Evolutionary conservation across 306 rosid genomes (phyloP).

Genomic region (Hippophae rhamnoides): DNA sequence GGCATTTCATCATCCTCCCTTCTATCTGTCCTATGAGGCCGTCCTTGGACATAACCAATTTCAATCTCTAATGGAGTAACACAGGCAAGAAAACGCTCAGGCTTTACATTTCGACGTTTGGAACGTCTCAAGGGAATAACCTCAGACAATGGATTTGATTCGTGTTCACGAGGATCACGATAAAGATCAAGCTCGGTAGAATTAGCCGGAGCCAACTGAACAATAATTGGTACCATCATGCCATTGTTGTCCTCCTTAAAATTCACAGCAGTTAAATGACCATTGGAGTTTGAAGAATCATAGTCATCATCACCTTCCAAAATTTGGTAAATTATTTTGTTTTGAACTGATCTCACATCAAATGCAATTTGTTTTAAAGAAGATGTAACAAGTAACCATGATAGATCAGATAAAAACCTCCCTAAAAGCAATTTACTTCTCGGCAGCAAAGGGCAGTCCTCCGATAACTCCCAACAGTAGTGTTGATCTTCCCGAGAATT

Average conservation of each 20-base stretch:
- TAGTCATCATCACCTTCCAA: slow-evolving; percentile 22
- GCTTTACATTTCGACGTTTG: slow-evolving; percentile 70
- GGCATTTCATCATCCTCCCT: slow-evolving; percentile 48
- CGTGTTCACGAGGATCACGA: slow-evolving; percentile 20
- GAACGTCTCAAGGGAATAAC: slow-evolving; percentile 62
- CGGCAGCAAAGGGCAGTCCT: slow-evolving; percentile 43
- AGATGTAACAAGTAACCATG: slow-evolving; percentile 77
- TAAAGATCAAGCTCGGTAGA: slow-evolving; percentile 14
- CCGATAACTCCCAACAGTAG: slow-evolving; percentile 65
- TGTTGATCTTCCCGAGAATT: slow-evolving; percentile 36
- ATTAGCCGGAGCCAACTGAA: slow-evolving; percentile 30
- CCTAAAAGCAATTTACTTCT: slow-evolving; percentile 62
- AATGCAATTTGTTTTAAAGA: slow-evolving; percentile 46
- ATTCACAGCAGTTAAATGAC: slow-evolving; percentile 35
- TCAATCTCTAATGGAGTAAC: slow-evolving; percentile 36
- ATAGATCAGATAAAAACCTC: slow-evolving; percentile 51
- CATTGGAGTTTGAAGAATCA: slow-evolving; percentile 21
- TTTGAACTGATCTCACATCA: slow-evolving; percentile 54
- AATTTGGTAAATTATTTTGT: slow-evolving; percentile 64
- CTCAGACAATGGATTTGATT: slow-evolving; percentile 24
- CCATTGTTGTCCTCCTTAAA: slow-evolving; percentile 43
- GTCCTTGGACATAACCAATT: slow-evolving; percentile 46
- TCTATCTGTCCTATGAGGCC: slow-evolving; percentile 39
- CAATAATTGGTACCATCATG: slow-evolving; percentile 31
- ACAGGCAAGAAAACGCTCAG: slow-evolving; percentile 76